These are phyloP conservation scores for Epicoccum nigrum DNA, from an alignment of 2,329 filamentous ascomycete species.

Conservation along the genomic window DNA sequence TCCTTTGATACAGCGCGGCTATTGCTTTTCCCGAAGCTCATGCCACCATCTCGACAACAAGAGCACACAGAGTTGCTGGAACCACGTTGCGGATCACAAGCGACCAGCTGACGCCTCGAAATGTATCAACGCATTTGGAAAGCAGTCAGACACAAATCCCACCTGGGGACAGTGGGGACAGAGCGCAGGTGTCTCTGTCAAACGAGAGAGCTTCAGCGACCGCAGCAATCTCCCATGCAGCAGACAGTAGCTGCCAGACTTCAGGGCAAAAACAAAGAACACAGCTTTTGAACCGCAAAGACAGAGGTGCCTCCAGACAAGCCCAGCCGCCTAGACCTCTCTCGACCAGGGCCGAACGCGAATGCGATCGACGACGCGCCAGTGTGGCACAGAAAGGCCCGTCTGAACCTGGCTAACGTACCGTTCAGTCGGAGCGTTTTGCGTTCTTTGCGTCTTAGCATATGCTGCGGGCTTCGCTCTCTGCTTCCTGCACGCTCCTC, in stretches of 20 bases:
- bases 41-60: neutral
- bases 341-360: constrained; percentile 19
- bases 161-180: neutral
- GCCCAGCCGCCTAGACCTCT: constrained; percentile 7
- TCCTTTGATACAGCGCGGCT: constrained; percentile 7
- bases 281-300: neutral
- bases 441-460: constrained; percentile 22
- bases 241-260: neutral
- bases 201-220: no score
- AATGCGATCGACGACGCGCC: constrained; percentile 24
- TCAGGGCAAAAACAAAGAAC: neutral
- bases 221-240: neutral
- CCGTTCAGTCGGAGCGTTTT: constrained; percentile 28
- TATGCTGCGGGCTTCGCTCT: constrained; percentile 24
- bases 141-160: neutral
- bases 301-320: neutral
- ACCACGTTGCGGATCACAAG: neutral
- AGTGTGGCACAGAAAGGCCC: constrained; percentile 24
- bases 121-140: constrained; percentile 2
- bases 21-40: neutral
- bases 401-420: constrained; percentile 23
- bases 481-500: constrained; percentile 23
- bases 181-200: neutral
- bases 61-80: neutral
- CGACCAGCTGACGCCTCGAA: constrained; percentile 6